phyloP scores from a whole-genome alignment of 2,329 filamentous ascomycete species.

The Geosmithia morbida region DNA sequence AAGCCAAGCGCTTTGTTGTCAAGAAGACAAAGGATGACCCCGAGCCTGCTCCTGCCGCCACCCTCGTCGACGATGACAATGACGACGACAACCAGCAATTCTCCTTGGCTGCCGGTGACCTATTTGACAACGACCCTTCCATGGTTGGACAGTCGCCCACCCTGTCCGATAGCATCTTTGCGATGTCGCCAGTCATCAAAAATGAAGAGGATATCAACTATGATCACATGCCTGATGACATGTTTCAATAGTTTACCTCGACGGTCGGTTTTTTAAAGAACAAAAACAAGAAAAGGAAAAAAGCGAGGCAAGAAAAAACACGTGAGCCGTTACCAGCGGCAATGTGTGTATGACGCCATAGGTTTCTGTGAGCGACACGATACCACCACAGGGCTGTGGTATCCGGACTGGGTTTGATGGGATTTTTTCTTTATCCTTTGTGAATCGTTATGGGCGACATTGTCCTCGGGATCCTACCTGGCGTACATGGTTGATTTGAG shows the following conservation, averaged over 20 bases:
- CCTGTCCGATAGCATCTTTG: constrained; percentile 1
- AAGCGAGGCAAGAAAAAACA: constrained; percentile 1
- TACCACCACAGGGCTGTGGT: not conserved
- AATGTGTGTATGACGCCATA: not conserved
- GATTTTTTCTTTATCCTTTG: not conserved
- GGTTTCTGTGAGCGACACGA: not conserved
- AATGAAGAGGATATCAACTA: constrained; percentile 13
- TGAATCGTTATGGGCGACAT: not conserved
- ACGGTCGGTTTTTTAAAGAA: too few species aligned
- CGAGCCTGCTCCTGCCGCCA: not conserved
- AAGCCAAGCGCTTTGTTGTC: constrained; percentile 33
- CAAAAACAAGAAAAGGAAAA: too few species aligned
- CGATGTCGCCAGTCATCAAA: constrained; percentile 2
- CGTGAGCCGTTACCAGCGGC: not conserved
- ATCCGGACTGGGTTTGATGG: not conserved
- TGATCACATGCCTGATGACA: constrained; percentile 21
- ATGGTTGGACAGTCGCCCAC: constrained; percentile 3
- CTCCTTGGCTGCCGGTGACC: too few species aligned
- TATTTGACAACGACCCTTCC: not conserved
- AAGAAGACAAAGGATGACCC: constrained; percentile 9
- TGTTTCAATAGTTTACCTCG: constrained; percentile 8
- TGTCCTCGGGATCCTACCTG: not conserved
- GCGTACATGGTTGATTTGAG: not conserved
- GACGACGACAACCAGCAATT: too few species aligned
- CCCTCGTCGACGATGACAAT: too few species aligned